Percentiles rank a stretch among this genome's conserved stretches.
Evolutionary conservation across 1,284 basidiomycete species (phyloP).

Genomic region (Anthracocystis setariae): DNA sequence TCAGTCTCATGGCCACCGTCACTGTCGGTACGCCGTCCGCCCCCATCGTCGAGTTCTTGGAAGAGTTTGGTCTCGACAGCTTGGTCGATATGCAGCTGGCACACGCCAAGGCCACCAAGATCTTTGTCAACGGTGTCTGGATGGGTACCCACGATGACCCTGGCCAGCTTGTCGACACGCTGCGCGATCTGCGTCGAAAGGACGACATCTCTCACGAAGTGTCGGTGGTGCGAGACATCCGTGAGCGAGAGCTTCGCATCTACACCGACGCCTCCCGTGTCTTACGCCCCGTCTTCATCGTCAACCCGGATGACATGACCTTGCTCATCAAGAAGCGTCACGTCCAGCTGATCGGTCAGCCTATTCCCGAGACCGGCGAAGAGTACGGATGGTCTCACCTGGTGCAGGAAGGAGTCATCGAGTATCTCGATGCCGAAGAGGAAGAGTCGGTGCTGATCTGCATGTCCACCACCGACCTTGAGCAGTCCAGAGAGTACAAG

Average conservation of each 20-base stretch:
- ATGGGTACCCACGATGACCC: slow-evolving; percentile 99
- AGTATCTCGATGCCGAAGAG: slow-evolving; percentile 96
- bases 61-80: slow-evolving; percentile 81
- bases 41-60: slow-evolving; percentile 97
- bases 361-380: slow-evolving; percentile 46
- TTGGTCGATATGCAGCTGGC: slow-evolving; percentile 64
- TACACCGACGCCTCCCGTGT: slow-evolving; percentile 98
- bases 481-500: slow-evolving; percentile 73
- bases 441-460: slow-evolving; percentile 99
- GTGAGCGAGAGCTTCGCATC: slow-evolving; percentile 90
- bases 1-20: slow-evolving; percentile 96
- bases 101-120: slow-evolving; percentile 76
- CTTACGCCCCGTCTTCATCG: slow-evolving; percentile 95
- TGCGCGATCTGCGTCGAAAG: slow-evolving; percentile 89
- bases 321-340: slow-evolving; percentile 86
- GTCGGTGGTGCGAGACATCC: slow-evolving; percentile 94
- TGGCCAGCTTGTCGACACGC: slow-evolving; percentile 87
- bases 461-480: slow-evolving; percentile 95
- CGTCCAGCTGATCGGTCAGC: slow-evolving; percentile 76
- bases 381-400: slow-evolving; percentile 83
- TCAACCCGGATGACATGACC: slow-evolving; percentile 78
- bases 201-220: slow-evolving; percentile 97
- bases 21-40: slow-evolving; percentile 96
- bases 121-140: slow-evolving; percentile 99
- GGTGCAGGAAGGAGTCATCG: slow-evolving; percentile 87